These are phyloP conservation scores for Alloteropsis semialata DNA, from an alignment of 176 grass and related monocot species.

Conservation along the genomic window DNA sequence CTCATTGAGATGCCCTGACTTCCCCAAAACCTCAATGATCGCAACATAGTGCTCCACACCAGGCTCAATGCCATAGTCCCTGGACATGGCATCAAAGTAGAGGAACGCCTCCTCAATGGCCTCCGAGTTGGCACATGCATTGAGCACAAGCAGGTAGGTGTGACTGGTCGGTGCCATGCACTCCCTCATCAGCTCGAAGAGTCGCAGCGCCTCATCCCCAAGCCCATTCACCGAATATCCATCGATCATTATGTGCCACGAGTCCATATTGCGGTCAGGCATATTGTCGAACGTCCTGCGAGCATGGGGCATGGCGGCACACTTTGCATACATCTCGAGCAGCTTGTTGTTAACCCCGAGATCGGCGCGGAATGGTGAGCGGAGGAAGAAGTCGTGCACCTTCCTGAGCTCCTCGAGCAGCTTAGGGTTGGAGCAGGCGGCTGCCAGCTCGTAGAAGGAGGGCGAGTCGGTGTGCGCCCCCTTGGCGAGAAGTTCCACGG, in stretches of 20 bases:
- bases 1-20: slow-evolving; percentile 75
- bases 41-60: slow-evolving; percentile 64
- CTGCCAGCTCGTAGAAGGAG: slow-evolving; percentile 56
- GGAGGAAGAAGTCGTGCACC: slow-evolving; percentile 82
- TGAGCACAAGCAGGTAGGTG: slow-evolving; percentile 58
- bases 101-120: slow-evolving; percentile 84
- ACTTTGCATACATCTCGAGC: slow-evolving; percentile 68
- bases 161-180: slow-evolving; percentile 33
- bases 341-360: slow-evolving; percentile 65
- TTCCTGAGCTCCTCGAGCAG: slow-evolving; percentile 69
- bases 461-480: slow-evolving; percentile 46
- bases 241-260: slow-evolving; percentile 82
- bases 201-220: slow-evolving; percentile 59
- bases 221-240: slow-evolving; percentile 64
- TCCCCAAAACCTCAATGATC: slow-evolving; percentile 73
- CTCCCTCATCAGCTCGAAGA: slow-evolving; percentile 70
- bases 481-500: slow-evolving; percentile 65
- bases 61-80: slow-evolving; percentile 62
- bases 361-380: slow-evolving; percentile 68
- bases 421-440: slow-evolving; percentile 52
- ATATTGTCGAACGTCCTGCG: slow-evolving; percentile 81
- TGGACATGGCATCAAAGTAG: slow-evolving; percentile 71
- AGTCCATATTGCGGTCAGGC: slow-evolving; percentile 74
- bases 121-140: slow-evolving; percentile 73
- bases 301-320: slow-evolving; percentile 57